Conservation (phyloP, 176 grass and related monocot genomes). For the Oryza glaberrima region DNA sequence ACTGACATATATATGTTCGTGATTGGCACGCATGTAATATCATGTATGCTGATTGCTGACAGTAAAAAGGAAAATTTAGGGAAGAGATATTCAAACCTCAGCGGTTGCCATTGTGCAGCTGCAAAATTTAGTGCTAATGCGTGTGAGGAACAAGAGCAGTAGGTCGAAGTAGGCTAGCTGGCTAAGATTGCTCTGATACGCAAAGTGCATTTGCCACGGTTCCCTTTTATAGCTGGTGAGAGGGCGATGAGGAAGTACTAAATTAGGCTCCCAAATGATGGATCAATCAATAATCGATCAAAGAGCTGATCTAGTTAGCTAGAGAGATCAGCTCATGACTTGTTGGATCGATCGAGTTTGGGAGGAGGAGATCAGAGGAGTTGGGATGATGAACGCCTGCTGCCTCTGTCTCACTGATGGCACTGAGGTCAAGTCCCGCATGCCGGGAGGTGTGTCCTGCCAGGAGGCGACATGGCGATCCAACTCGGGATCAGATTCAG, state of each 20-base stretch:
- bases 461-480: background rate
- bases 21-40: too few relatives aligned
- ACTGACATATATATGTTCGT: too few relatives aligned
- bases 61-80: background rate
- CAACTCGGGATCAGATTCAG: background rate
- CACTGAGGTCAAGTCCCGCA: background rate
- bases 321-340: background rate
- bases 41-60: too few relatives aligned
- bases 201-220: background rate
- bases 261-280: background rate
- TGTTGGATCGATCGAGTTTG: slow-evolving; percentile 32
- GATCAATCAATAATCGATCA: background rate
- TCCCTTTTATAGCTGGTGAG: background rate
- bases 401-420: background rate
- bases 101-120: slow-evolving; percentile 16
- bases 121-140: background rate
- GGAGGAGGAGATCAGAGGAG: too few relatives aligned
- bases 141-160: background rate
- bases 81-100: slow-evolving; percentile 20
- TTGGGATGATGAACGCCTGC: background rate
- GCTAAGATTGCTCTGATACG: background rate
- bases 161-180: background rate
- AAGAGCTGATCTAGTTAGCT: background rate
- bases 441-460: slow-evolving; percentile 4
- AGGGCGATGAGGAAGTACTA: background rate